Base-by-base conservation (phyloP, 1,284 basidiomycete genomes). In the Ceratobasidium papillatum region DNA sequence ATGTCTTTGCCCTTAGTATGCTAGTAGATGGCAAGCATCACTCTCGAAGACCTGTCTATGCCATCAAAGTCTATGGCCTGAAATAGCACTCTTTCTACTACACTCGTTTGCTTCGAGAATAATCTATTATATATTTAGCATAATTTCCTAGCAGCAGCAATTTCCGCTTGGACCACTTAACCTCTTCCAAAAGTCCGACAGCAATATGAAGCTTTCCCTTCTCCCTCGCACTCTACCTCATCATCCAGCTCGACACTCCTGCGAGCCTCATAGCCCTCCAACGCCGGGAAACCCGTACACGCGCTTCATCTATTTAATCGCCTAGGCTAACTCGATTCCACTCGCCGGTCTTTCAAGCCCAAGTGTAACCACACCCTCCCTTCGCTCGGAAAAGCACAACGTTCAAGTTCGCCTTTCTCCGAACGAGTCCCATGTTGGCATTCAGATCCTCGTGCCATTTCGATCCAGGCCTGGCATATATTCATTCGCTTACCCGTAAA, bases 191-290 rank as follows among this genome's bases (percentile, higher is more conserved):
- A 36, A 79, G 76, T 14, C 62, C 43, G 17, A 63, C 74, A 7
- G 81, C 78, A 17, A 78, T 77, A n/a, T 78, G 63, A 49, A 78
- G 79, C 58, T 81, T 80, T 49, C 69, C 64, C 49, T 82, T 80
- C 30, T 76, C 79, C 34, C 78, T 79, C 9, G 78, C 77, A 51
- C 78, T 62, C 77, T 75, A 32, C 1, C 81, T 82, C 7, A 85
- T 86, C 74, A 80, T 77, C 84, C 85, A 86, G 78, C 86, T 86
- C 27, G 81, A 82, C 9, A 87, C n/a, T n/a, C n/a, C 84, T 0
- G 85, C 86, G 25, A 87, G 74, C 74, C 86, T 77, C 0, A 85
- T 81, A 2, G 83, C 85, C 81, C 81, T 14, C 78, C 36, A 0
- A 84, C 84, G 19, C 79, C 78, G 0, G 80, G 80, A 8, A 82